Evolutionary conservation across 2,329 filamentous ascomycete species (phyloP).

Genomic region (Epichloe uncinata): DNA sequence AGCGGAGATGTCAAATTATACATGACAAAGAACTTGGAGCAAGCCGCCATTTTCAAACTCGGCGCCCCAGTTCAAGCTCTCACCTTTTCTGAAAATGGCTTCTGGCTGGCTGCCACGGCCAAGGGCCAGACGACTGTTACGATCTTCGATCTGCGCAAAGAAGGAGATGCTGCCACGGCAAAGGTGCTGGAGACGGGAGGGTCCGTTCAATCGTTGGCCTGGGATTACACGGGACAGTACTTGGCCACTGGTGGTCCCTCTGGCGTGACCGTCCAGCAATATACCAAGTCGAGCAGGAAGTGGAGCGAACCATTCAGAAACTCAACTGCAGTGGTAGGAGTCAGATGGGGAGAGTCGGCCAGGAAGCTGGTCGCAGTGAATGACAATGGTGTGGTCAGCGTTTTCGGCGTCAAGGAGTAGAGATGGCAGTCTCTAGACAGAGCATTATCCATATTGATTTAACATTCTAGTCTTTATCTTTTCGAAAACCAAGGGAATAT

Average conservation of each 20-base stretch:
- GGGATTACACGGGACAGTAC: conserved; percentile 95
- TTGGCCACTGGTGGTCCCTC: conserved; percentile 68
- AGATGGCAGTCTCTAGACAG: neutral
- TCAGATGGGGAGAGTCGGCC: conserved; percentile 67
- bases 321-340: conserved; percentile 56
- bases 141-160: conserved; percentile 86
- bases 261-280: conserved; percentile 79
- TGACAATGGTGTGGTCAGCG: conserved; percentile 58
- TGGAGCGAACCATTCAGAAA: conserved; percentile 81
- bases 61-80: conserved; percentile 61
- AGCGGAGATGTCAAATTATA: conserved; percentile 78
- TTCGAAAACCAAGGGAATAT: neutral
- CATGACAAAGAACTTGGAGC: conserved; percentile 67
- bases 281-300: conserved; percentile 70
- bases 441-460: neutral
- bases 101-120: conserved; percentile 78
- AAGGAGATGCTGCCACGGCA: conserved; percentile 65
- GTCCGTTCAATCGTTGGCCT: conserved; percentile 61
- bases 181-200: conserved; percentile 81
- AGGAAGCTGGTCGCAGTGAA: conserved; percentile 64
- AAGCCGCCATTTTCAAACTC: conserved; percentile 60
- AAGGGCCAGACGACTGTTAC: conserved; percentile 67
- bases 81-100: conserved; percentile 90
- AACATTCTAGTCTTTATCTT: neutral
- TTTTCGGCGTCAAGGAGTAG: conserved; percentile 46